Evolutionary conservation across 441 rosid genomes (phyloP), one percentile per base, ranked within the genome.

Genomic region (Daphne laureola): DNA sequence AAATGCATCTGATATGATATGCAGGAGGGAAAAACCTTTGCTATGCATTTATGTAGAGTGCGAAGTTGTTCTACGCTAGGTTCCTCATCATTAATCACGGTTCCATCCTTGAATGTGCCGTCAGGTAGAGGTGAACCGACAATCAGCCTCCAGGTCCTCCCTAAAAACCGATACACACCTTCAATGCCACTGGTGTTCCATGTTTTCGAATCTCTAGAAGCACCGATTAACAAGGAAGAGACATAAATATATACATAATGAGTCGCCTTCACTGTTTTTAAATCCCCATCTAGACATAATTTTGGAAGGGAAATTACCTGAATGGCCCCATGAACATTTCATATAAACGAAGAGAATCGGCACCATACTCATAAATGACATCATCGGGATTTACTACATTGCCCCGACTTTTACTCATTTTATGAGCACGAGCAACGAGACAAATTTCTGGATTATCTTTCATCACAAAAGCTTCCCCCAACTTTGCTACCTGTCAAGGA

Each of bases 291-390:
- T 8, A 26, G 35, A 58, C 9, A 41, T 12, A 52, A 53, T 31
- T 31, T 36, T n/a, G 3, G 21, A 41, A 16, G 53, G 58, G 51
- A 17, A 43, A 27, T 47, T 72, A 89, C 98, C 97, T 78, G 62
- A 93, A 85, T 31, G 96, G 97, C 67, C 98, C 98, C 96, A 93
- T 87, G 80, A 93, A 89, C 96, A 93, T 93, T 68, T 93, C 98
- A 55, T 93, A 93, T 40, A 93, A 68, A 26, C 98, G 81, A 61
- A 93, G 90, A 70, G 97, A 89, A 74, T 93, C 97, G 23, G 96
- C 97, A 63, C 98, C 98, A 55, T 79, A 82, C 74, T 81, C 90
- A 17, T 56, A 71, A 59, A 86, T 86, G 62, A 93, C 89, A 62
- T 93, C 98, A 68, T 93, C 97, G 43, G 97, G 97, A 67, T 89